Percentiles rank a stretch among this genome's conserved stretches.
Conservation (phyloP, 768 basidiomycete genomes). For the Xerocomellus intermedius region DNA sequence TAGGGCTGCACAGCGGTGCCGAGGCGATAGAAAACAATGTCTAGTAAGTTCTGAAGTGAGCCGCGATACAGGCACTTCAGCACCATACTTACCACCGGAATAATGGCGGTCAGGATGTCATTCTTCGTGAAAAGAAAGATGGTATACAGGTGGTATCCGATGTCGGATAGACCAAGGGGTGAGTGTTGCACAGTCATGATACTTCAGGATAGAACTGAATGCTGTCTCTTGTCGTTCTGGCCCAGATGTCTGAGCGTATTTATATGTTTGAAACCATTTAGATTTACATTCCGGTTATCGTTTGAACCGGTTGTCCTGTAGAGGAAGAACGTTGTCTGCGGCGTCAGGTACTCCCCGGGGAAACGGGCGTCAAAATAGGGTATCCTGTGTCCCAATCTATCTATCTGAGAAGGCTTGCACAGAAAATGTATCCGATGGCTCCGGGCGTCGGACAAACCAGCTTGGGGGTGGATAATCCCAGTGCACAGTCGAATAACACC, state of each 20-base stretch:
- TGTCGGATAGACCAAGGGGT: conserved; percentile 4
- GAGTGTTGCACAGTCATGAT: conserved; percentile 22
- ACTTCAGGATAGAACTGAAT: background rate
- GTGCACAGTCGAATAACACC: background rate
- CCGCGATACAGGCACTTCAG: background rate
- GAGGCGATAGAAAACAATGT: conserved; percentile 34
- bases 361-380: background rate
- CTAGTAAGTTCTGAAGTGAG: conserved; percentile 18
- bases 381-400: background rate
- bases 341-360: background rate
- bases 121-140: conserved; percentile 44
- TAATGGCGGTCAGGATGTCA: conserved; percentile 45
- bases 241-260: background rate
- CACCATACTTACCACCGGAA: conserved; percentile 42
- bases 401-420: background rate
- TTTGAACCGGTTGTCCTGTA: background rate
- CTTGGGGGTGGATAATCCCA: background rate
- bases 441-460: too few relatives aligned
- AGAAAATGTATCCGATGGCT: background rate
- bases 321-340: background rate
- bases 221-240: background rate
- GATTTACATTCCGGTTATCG: background rate
- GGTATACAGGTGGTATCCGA: conserved; percentile 27
- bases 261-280: conserved; percentile 2
- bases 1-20: conserved; percentile 27